Evolutionary conservation across 176 grass and related monocot genomes (phyloP).

Genomic region (Bonia amplexicaulis): DNA sequence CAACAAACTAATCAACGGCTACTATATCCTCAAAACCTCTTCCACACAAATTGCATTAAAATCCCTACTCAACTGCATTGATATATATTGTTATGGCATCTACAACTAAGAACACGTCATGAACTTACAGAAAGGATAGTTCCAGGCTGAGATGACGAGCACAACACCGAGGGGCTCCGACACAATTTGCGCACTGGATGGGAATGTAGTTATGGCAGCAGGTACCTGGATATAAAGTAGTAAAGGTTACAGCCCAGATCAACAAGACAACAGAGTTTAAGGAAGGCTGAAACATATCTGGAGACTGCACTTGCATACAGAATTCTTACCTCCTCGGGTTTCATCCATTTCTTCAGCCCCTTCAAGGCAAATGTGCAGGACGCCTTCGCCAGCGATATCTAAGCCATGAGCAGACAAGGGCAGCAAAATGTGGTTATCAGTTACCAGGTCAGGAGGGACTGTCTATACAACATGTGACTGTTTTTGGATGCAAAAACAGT

Average conservation of each 20-base stretch:
- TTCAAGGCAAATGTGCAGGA: slow-evolving; percentile 66
- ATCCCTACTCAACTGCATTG: background rate
- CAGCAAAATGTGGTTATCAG: background rate
- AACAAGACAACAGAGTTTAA: background rate
- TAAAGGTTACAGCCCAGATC: background rate
- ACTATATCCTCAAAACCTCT: background rate
- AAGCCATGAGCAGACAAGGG: slow-evolving; percentile 11
- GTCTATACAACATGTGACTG: too few relatives aligned
- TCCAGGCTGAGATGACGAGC: slow-evolving; percentile 92
- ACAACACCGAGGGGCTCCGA: slow-evolving; percentile 81
- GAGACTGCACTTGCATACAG: background rate
- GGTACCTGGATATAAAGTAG: slow-evolving; percentile 46
- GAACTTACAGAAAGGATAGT: slow-evolving; percentile 89
- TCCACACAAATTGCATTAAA: background rate
- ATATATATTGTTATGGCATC: background rate
- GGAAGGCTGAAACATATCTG: background rate
- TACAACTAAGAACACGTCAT: background rate
- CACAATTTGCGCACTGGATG: slow-evolving; percentile 66
- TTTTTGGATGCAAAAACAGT: too few relatives aligned
- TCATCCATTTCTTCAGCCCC: slow-evolving; percentile 78
- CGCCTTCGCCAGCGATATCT: slow-evolving; percentile 63
- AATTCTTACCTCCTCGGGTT: slow-evolving; percentile 83
- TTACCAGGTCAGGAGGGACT: background rate
- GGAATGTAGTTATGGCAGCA: slow-evolving; percentile 58
- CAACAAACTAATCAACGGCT: background rate